Conservation (phyloP, 371 early-diverging fungal genomes). For the Phascolomyces articulosus region DNA sequence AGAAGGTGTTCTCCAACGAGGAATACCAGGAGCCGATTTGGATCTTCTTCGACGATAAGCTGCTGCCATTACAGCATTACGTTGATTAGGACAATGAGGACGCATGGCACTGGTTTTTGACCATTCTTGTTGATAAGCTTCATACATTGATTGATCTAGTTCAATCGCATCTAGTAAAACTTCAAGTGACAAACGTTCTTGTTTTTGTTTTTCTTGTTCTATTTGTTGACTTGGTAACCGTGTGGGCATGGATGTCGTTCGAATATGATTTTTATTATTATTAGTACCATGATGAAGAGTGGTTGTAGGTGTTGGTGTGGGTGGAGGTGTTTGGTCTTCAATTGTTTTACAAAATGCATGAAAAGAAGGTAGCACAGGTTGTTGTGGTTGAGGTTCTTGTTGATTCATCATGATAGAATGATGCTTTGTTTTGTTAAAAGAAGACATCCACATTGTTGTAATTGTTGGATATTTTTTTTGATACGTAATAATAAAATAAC, state of each 20-base stretch:
- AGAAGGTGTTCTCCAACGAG: slow-evolving; percentile 17
- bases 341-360: slow-evolving; percentile 15
- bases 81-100: too few relatives aligned
- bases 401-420: neutral
- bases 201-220: slow-evolving; percentile 1
- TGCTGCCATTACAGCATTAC: too few relatives aligned
- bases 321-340: slow-evolving; percentile 1
- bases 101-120: slow-evolving; percentile 29
- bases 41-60: slow-evolving; percentile 30
- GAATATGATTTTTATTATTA: slow-evolving; percentile 27
- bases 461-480: too few relatives aligned
- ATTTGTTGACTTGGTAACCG: slow-evolving; percentile 33
- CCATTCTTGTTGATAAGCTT: slow-evolving; percentile 37
- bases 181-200: slow-evolving; percentile 35
- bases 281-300: neutral
- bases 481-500: too few relatives aligned
- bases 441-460: slow-evolving; percentile 19
- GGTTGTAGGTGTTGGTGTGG: slow-evolving; percentile 5
- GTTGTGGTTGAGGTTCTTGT: slow-evolving; percentile 8
- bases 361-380: slow-evolving; percentile 28
- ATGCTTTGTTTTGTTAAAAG: neutral
- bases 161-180: slow-evolving; percentile 50
- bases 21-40: slow-evolving; percentile 44
- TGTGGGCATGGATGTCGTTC: slow-evolving; percentile 41
- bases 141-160: slow-evolving; percentile 49